Conservation (phyloP, 1,139 yeast species). For the Taiozyma onychis region DNA sequence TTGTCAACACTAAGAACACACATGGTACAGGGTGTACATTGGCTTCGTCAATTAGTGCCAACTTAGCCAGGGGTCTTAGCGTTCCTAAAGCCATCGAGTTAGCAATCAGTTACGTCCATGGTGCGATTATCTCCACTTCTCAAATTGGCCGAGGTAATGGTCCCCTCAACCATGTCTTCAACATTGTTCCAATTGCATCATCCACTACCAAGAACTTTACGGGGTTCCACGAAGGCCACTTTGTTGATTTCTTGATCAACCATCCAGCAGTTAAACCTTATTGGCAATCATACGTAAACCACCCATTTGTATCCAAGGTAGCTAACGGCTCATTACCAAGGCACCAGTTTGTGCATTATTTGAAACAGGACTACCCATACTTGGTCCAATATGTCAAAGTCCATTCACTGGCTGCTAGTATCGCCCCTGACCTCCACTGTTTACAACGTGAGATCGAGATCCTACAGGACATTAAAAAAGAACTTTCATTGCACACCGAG, state of each 20-base stretch:
- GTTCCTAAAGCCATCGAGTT: conserved; percentile 46
- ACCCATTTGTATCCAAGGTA: conserved; percentile 52
- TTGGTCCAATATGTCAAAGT: conserved; percentile 64
- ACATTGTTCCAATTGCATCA: conserved; percentile 26
- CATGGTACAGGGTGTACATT: conserved; percentile 95
- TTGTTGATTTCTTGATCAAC: conserved; percentile 44
- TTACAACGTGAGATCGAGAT: conserved; percentile 48
- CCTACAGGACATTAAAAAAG: conserved; percentile 47
- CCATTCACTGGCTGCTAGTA: conserved; percentile 59
- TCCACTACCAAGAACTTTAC: conserved; percentile 6
- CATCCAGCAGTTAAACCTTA: conserved; percentile 50
- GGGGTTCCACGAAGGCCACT: conserved; percentile 28
- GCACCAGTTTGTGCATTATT: conserved; percentile 48
- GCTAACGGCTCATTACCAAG: conserved; percentile 48
- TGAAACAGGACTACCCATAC: conserved; percentile 71
- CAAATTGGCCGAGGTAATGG: conserved; percentile 61
- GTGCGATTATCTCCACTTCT: conserved; percentile 44
- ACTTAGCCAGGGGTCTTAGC: conserved; percentile 49
- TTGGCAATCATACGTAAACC: conserved; percentile 59
- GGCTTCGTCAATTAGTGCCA: conserved; percentile 76
- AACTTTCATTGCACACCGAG: conserved; percentile 49
- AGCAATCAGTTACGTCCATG: conserved; percentile 62
- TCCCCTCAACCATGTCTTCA: conserved; percentile 60
- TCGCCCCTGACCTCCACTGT: conserved; percentile 50
- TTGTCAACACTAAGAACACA: conserved; percentile 47